phyloP scores from a whole-genome alignment of 1,284 basidiomycete genomes.

The Butyriboletus appendiculatus region DNA sequence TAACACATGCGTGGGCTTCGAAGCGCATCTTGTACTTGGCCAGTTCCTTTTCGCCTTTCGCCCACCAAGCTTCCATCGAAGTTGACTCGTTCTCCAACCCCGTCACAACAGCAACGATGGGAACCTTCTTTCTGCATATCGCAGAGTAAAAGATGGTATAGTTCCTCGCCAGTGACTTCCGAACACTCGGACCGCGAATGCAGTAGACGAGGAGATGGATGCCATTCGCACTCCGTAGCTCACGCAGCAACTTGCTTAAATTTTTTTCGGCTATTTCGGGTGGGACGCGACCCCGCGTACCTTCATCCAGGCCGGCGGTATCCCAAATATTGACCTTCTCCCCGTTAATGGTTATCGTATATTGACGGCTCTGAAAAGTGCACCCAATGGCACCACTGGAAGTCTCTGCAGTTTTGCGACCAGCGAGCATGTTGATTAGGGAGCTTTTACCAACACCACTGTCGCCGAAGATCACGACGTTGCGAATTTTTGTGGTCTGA shows the following conservation, averaged over 20 bases:
- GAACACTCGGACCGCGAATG: slow-evolving; percentile 32
- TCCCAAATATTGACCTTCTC: slow-evolving; percentile 32
- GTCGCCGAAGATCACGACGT: slow-evolving; percentile 34
- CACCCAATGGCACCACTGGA: slow-evolving; percentile 32
- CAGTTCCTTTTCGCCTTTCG: slow-evolving; percentile 28
- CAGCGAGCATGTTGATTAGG: slow-evolving; percentile 33
- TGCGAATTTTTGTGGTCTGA: slow-evolving; percentile 14
- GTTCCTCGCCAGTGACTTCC: slow-evolving; percentile 28
- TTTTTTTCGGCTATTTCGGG: slow-evolving; percentile 27
- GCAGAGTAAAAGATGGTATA: slow-evolving; percentile 33
- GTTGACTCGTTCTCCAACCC: slow-evolving; percentile 32
- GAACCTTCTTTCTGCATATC: slow-evolving; percentile 33
- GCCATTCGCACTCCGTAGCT: slow-evolving; percentile 28
- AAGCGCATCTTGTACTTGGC: slow-evolving; percentile 31
- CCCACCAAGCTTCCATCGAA: slow-evolving; percentile 39
- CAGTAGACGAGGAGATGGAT: slow-evolving; percentile 37
- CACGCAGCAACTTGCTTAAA: slow-evolving; percentile 26
- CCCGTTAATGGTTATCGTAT: slow-evolving; percentile 18
- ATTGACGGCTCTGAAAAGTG: slow-evolving; percentile 26
- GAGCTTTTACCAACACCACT: slow-evolving; percentile 38
- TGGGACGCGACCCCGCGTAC: slow-evolving; percentile 25
- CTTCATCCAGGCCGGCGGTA: slow-evolving; percentile 33
- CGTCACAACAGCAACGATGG: slow-evolving; percentile 35
- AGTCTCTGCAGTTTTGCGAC: slow-evolving; percentile 24
- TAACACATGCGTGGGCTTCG: slow-evolving; percentile 34